Evolutionary conservation across 768 basidiomycete species (phyloP).

Genomic region (Russula emetica): DNA sequence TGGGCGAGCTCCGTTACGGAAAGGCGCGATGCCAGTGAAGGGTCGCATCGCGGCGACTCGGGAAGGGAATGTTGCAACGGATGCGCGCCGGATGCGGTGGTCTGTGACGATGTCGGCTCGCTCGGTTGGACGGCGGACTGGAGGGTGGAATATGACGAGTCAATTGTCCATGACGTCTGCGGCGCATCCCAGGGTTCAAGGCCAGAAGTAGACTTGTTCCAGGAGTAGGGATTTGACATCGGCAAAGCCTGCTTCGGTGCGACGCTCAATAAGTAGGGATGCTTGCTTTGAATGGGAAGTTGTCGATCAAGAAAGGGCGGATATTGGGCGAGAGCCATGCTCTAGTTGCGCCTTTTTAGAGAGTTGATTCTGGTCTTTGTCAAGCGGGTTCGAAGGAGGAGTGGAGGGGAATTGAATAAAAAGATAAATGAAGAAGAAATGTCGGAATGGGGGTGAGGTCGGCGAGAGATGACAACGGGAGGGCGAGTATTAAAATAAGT

Average conservation of each 20-base stretch:
- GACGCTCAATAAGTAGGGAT: conserved; percentile 22
- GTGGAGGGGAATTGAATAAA: conserved; percentile 1
- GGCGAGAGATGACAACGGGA: conserved; percentile 14
- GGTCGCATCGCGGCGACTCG: conserved; percentile 24
- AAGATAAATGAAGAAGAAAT: conserved; percentile 12
- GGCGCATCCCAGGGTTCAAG: conserved; percentile 20
- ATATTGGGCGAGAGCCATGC: conserved; percentile 28
- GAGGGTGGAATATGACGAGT: conserved; percentile 26
- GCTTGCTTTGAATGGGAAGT: conserved; percentile 25
- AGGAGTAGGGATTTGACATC: conserved; percentile 25
- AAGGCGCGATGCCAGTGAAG: conserved; percentile 20
- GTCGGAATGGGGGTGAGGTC: conserved; percentile 20
- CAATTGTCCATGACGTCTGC: conserved; percentile 27
- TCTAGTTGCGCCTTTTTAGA: conserved; percentile 24
- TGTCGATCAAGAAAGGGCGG: conserved; percentile 25
- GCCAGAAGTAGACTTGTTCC: conserved; percentile 23
- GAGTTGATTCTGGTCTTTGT: neutral
- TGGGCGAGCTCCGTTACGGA: conserved; percentile 18
- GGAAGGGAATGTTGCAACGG: conserved; percentile 19
- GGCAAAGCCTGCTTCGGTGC: conserved; percentile 13
- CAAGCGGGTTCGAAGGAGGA: neutral
- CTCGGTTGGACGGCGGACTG: conserved; percentile 23
- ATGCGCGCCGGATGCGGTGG: conserved; percentile 12
- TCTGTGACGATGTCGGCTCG: conserved; percentile 17
- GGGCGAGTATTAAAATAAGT: conserved; percentile 23